A percentile compares a stretch with the other conserved stretches of the same genome.
These are phyloP conservation scores for Backusella morwellensis DNA, from an alignment of 192 early-diverging fungal genomes.

Conservation along the genomic window DNA sequence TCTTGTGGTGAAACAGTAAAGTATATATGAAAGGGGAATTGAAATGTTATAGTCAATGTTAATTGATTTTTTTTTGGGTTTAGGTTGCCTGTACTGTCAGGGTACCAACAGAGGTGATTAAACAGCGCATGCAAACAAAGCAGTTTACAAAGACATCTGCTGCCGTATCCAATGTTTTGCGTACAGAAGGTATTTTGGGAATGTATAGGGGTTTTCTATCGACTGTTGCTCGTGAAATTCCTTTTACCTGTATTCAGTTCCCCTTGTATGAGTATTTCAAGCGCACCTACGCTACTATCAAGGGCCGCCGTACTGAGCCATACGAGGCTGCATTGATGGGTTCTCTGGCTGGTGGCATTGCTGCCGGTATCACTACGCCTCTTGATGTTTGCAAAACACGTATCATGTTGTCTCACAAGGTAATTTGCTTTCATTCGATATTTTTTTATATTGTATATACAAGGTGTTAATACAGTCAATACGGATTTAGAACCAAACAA, in stretches of 20 bases:
- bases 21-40: slow-evolving; percentile 1
- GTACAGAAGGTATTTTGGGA: slow-evolving; percentile 73
- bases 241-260: slow-evolving; percentile 96
- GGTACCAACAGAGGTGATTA: slow-evolving; percentile 95
- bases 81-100: slow-evolving; percentile 84
- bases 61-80: not conserved
- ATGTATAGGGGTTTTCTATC: slow-evolving; percentile 93
- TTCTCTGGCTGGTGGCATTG: slow-evolving; percentile 84
- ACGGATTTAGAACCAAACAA: slow-evolving; percentile 35
- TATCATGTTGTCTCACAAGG: slow-evolving; percentile 88
- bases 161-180: slow-evolving; percentile 65
- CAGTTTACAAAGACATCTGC: slow-evolving; percentile 60
- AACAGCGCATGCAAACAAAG: slow-evolving; percentile 93
- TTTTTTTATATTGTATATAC: not conserved
- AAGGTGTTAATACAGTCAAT: not conserved
- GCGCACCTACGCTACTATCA: slow-evolving; percentile 44
- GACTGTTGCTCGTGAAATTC: slow-evolving; percentile 94
- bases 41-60: slow-evolving; percentile 17
- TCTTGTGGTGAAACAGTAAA: slow-evolving; percentile 86
- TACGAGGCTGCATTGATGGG: slow-evolving; percentile 88
- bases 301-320: slow-evolving; percentile 56
- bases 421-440: slow-evolving; percentile 13
- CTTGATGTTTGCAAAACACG: slow-evolving; percentile 96
- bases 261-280: slow-evolving; percentile 93
- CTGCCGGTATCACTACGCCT: slow-evolving; percentile 90